phyloP scores from a whole-genome alignment of 2,329 filamentous ascomycete species.

The Dactylellina sp. region DNA sequence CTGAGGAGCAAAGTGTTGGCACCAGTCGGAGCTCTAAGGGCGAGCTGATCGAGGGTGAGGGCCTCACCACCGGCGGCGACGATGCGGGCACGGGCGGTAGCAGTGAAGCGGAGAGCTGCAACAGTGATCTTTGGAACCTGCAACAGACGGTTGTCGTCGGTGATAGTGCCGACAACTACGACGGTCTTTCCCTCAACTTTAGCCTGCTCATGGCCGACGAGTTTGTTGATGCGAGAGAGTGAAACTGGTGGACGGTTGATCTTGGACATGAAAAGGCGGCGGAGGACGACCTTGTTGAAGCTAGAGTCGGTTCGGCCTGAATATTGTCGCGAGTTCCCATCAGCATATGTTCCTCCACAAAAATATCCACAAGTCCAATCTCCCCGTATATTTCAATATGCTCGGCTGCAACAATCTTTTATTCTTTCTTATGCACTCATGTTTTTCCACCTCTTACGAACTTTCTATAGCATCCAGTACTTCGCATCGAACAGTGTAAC shows the following conservation, averaged over 20 bases:
- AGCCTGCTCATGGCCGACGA: conserved; percentile 71
- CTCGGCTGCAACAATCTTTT: conserved; percentile 53
- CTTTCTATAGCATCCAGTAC: conserved; percentile 5
- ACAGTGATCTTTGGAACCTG: conserved; percentile 91
- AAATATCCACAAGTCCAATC: conserved; percentile 6
- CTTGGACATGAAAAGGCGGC: conserved; percentile 97
- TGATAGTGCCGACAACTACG: conserved; percentile 93
- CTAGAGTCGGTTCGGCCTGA: conserved; percentile 82
- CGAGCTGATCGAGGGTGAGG: conserved; percentile 96
- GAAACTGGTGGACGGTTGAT: conserved; percentile 98
- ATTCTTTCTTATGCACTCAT: conserved; percentile 33
- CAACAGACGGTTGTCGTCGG: conserved; percentile 95
- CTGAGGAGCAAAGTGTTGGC: conserved; percentile 97
- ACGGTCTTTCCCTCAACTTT: conserved; percentile 80
- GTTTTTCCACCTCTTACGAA: conserved; percentile 37
- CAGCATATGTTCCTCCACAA: conserved; percentile 35
- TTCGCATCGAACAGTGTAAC: conserved; percentile 64
- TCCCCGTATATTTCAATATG: conserved; percentile 9
- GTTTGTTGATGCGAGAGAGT: conserved; percentile 83
- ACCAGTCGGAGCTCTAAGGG: conserved; percentile 92
- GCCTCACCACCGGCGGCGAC: conserved; percentile 92
- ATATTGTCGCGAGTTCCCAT: conserved; percentile 35
- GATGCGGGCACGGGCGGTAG: conserved; percentile 93
- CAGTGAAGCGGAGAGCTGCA: conserved; percentile 95
- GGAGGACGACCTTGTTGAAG: conserved; percentile 99